These are phyloP conservation scores for Phytophthora aleatoria DNA, from an alignment of 352 stramenopile species.

Conservation along the genomic window DNA sequence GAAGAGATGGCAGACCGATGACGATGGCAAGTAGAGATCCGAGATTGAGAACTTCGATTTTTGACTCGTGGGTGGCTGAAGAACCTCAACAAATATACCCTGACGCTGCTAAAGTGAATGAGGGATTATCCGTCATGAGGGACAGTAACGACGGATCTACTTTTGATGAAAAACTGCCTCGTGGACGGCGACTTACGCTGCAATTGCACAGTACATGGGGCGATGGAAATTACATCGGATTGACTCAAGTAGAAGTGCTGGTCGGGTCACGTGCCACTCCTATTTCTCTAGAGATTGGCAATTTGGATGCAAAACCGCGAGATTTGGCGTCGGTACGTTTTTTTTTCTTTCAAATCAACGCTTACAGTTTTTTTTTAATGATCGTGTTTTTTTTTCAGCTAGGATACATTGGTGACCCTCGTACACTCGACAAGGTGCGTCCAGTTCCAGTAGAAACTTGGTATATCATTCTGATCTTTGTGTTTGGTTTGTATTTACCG, in stretches of 20 bases:
- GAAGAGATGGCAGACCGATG: slow-evolving; percentile 41
- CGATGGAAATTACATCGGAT: slow-evolving; percentile 84
- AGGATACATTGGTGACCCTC: slow-evolving; percentile 74
- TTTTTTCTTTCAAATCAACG: too few species aligned
- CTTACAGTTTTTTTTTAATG: not conserved
- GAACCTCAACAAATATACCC: slow-evolving; percentile 58
- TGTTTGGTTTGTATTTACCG: not conserved
- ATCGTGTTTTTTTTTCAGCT: slow-evolving; percentile 37
- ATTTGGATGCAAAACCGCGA: slow-evolving; percentile 66
- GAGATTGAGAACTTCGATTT: slow-evolving; percentile 41
- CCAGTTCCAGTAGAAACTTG: not conserved
- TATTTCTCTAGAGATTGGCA: slow-evolving; percentile 44
- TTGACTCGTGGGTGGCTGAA: slow-evolving; percentile 46
- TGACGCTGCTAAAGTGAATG: slow-evolving; percentile 39
- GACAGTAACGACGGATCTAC: slow-evolving; percentile 24
- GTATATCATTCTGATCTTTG: not conserved
- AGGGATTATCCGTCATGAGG: not conserved
- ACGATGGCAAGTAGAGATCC: slow-evolving; percentile 42
- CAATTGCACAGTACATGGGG: slow-evolving; percentile 75
- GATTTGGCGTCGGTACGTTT: slow-evolving; percentile 70
- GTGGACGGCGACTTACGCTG: slow-evolving; percentile 59
- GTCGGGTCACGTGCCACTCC: slow-evolving; percentile 46
- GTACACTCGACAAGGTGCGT: slow-evolving; percentile 87
- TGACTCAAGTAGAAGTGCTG: slow-evolving; percentile 78
- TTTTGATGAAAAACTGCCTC: slow-evolving; percentile 30